phyloP scores from a whole-genome alignment of 345 rosid genomes.

The Hibiscus tridactylites region DNA sequence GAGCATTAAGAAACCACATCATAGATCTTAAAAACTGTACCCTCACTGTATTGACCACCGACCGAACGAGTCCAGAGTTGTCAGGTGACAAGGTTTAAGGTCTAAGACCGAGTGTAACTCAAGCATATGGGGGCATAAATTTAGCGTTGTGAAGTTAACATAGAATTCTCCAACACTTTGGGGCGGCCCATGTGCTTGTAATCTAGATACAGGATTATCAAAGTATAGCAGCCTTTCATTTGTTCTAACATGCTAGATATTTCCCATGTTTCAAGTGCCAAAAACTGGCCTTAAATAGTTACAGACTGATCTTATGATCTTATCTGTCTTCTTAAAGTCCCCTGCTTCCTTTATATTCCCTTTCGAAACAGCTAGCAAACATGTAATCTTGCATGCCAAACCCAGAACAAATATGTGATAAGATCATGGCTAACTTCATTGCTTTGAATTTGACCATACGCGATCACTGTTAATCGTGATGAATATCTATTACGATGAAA shows the following conservation, averaged over 20 bases:
- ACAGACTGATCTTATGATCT: background rate
- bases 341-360: background rate
- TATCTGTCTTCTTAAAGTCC: conserved; percentile 1
- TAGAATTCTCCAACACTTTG: background rate
- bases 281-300: background rate
- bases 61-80: background rate
- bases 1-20: background rate
- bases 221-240: background rate
- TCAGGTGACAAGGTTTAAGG: background rate
- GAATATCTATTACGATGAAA: background rate
- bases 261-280: conserved; percentile 26
- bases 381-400: background rate
- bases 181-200: background rate
- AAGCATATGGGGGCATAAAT: background rate
- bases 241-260: background rate
- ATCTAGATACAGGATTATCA: background rate
- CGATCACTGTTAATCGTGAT: background rate
- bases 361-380: background rate
- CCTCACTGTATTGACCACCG: background rate
- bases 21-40: background rate
- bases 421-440: background rate
- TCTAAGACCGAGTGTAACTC: background rate
- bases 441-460: background rate
- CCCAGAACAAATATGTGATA: background rate
- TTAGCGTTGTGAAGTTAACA: background rate